phyloP scores from a whole-genome alignment of 495 filamentous ascomycete species.

The Penicillium pulvis region DNA sequence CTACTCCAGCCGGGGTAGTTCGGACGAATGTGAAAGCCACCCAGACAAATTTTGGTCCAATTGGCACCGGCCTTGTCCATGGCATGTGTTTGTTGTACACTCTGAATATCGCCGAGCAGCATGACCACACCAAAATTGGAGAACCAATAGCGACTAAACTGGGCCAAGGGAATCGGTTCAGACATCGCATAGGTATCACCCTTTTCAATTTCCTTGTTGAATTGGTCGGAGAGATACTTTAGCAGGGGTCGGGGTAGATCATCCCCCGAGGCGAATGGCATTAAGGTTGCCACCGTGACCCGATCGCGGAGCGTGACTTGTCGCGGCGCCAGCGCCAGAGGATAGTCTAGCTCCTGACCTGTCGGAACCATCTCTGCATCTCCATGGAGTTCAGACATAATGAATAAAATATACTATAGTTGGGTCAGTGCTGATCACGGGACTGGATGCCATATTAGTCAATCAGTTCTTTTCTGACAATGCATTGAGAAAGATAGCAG shows the following conservation, averaged over 20 bases:
- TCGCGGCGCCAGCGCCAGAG: conserved; percentile 69
- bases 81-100: conserved; percentile 56
- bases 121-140: conserved; percentile 93
- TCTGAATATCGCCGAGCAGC: conserved; percentile 79
- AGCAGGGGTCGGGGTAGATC: conserved; percentile 77
- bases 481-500: neutral
- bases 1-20: conserved; percentile 97
- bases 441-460: conserved; percentile 47
- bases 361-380: conserved; percentile 60
- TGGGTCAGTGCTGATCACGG: conserved; percentile 36
- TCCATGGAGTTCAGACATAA: conserved; percentile 87
- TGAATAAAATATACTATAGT: conserved; percentile 21
- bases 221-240: conserved; percentile 77
- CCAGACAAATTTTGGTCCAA: conserved; percentile 84
- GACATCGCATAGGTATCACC: conserved; percentile 97
- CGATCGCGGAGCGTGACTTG: conserved; percentile 89
- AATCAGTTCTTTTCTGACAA: neutral
- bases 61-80: conserved; percentile 63
- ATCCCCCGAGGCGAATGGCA: conserved; percentile 77
- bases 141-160: conserved; percentile 92
- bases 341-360: conserved; percentile 58
- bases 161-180: conserved; percentile 69
- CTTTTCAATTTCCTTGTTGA: conserved; percentile 93
- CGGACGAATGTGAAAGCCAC: conserved; percentile 95
- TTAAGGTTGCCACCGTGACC: conserved; percentile 84